Conservation (phyloP, 495 filamentous ascomycete species). For the Lasiosphaeris hirsuta region DNA sequence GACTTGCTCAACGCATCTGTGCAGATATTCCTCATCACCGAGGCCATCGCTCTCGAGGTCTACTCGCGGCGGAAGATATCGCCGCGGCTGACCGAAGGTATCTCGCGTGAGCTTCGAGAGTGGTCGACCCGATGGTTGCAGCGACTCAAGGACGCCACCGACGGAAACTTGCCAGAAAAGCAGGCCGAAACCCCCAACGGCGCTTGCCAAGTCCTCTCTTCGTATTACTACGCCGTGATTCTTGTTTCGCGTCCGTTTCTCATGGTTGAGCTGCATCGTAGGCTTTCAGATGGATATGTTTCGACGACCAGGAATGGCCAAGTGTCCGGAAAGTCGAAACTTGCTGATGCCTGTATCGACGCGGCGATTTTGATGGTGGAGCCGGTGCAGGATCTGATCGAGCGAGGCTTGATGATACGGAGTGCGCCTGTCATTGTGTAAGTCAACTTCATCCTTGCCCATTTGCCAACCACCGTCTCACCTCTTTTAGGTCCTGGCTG, state of each 20-base stretch:
- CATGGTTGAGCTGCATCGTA: constrained; percentile 44
- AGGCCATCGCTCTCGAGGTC: constrained; percentile 40
- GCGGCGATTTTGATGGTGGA: constrained; percentile 46
- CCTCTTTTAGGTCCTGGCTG: constrained; percentile 37
- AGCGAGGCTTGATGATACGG: constrained; percentile 28
- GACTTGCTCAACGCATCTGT: constrained; percentile 44
- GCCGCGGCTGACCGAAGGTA: constrained; percentile 43
- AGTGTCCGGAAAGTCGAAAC: constrained; percentile 33
- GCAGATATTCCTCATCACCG: constrained; percentile 41
- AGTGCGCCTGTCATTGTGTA: constrained; percentile 43
- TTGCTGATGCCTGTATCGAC: constrained; percentile 48
- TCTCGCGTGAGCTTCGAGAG: constrained; percentile 43
- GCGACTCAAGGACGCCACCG: constrained; percentile 29
- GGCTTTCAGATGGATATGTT: constrained; percentile 28
- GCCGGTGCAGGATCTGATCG: constrained; percentile 33
- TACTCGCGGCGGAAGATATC: constrained; percentile 46
- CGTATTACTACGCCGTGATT: constrained; percentile 48
- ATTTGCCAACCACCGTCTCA: not conserved
- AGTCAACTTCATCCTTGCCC: constrained; percentile 13
- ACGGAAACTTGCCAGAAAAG: constrained; percentile 14
- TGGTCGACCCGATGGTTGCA: constrained; percentile 42
- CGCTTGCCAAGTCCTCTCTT: constrained; percentile 41
- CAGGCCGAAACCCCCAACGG: constrained; percentile 26
- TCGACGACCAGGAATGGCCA: not conserved
- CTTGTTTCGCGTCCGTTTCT: constrained; percentile 45